Evolutionary conservation across 345 rosid species (phyloP).

Genomic region (Erucastrum elatum): DNA sequence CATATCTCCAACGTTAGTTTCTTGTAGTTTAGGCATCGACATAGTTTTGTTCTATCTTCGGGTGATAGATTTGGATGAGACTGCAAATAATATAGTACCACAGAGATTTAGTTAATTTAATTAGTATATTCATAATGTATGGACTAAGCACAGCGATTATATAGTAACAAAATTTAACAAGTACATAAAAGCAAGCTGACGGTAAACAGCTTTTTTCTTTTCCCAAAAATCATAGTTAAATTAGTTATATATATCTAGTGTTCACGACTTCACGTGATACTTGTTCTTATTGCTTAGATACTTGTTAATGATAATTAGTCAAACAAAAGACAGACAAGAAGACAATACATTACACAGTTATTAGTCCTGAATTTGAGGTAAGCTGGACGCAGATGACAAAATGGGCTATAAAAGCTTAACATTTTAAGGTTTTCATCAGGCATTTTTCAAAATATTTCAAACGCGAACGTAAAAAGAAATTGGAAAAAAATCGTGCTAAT

Average conservation of each 20-base stretch:
- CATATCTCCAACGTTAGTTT: conserved; percentile 72
- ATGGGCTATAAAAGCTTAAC: background rate
- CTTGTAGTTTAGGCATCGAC: conserved; percentile 65
- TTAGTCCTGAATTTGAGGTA: conserved; percentile 24
- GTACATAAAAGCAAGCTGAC: background rate
- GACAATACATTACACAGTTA: background rate
- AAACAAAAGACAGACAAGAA: conserved; percentile 19
- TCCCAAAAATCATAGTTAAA: background rate
- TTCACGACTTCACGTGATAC: conserved; percentile 32
- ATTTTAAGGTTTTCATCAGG: background rate
- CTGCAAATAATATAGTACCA: conserved; percentile 43
- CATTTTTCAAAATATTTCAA: background rate
- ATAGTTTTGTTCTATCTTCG: conserved; percentile 62
- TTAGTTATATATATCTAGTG: conserved; percentile 1
- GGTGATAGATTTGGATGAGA: conserved; percentile 63
- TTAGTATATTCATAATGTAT: background rate
- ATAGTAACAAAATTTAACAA: background rate
- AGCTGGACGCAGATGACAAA: background rate
- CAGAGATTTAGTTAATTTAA: background rate
- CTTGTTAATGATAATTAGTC: background rate
- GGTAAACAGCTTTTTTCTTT: background rate
- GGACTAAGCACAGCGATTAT: background rate
- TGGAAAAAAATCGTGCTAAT: background rate
- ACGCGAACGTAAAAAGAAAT: background rate
- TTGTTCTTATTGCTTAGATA: conserved; percentile 13